phyloP scores from a whole-genome alignment of 2,329 filamentous ascomycete species.

The Beauveria bassiana region DNA sequence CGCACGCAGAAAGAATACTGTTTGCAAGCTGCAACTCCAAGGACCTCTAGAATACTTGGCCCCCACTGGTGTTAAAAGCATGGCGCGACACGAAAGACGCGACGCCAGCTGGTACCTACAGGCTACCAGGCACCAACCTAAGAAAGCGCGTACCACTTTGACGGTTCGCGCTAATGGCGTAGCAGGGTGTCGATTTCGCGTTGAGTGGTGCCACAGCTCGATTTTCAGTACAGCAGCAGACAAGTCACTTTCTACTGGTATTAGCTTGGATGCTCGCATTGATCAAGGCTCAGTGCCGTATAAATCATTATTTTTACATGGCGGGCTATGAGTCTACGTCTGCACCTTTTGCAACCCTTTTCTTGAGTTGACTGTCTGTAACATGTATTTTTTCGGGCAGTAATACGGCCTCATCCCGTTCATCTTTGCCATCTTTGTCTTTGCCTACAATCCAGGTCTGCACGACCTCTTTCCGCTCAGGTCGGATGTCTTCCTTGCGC shows the following conservation, averaged over 20 bases:
- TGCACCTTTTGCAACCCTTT: not conserved
- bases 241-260: not conserved
- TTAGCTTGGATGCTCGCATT: not conserved
- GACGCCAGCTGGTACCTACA: not conserved
- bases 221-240: not conserved
- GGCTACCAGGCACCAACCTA: too few relatives aligned
- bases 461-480: constrained; percentile 61
- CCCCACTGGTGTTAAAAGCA: not conserved
- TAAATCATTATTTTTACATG: not conserved
- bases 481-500: constrained; percentile 48
- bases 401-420: constrained; percentile 19
- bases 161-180: not conserved
- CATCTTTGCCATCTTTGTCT: constrained; percentile 21
- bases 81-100: constrained; percentile 8
- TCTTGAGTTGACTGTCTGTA: not conserved
- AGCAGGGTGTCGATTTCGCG: not conserved
- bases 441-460: constrained; percentile 61
- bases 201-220: not conserved
- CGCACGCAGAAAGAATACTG: not conserved
- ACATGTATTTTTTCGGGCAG: constrained; percentile 18
- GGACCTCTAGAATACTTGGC: not conserved
- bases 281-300: not conserved
- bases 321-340: not conserved
- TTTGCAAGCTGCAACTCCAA: not conserved
- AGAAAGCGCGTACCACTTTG: constrained; percentile 9